Evolutionary conservation across 106 monocot genomes (phyloP), one percentile per base, ranked within the genome.

Genomic region (Allium sativum): DNA sequence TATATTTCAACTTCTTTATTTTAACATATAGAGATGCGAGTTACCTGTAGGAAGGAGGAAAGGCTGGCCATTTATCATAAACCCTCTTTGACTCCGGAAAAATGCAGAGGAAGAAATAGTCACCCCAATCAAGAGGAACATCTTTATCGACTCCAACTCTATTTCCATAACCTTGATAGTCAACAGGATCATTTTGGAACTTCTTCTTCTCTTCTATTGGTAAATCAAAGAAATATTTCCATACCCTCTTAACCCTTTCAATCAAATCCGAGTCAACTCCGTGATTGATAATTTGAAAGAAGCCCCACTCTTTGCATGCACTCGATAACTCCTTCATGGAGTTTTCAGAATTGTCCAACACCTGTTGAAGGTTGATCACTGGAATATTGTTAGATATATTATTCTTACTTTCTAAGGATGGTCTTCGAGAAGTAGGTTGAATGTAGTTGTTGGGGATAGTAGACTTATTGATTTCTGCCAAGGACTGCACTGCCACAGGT

Each of bases 401-500:
- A 18, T 16, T 55, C 0, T 14, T 18, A 6, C 15, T n/a, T 0
- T 15, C 21, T 7, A 21, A 16, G 3, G 64, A 44, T 0, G 87
- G 92, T 13, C 92, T 70, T 0, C 77, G 52, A 2, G 63, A 19
- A 0, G 73, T 76, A 1, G 87, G 78, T 71, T 81, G 80, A 31
- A 87, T 50, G 81, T 92, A 92, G 13, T 69, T 48, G 1, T 61
- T 18, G 40, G 92, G 92, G 71, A 92, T 55, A 11, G 50, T 44
- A 10, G 65, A 12, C 9, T 53, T 4, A 15, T 78, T 76, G 40
- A 72, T 59, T 15, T 78, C 73, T 0, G 80, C 61, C n/a, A 92
- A n/a, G 41, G 73, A 81, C 46, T 92, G 87, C 45, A 92, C 92
- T 7, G 70, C 59, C 14, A 83, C 68, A 59, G 82, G 10, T 10